Evolutionary conservation across 2,329 filamentous ascomycete species (phyloP), one percentile per base, ranked within the genome.

Genomic region (Periconia macrospinosa): DNA sequence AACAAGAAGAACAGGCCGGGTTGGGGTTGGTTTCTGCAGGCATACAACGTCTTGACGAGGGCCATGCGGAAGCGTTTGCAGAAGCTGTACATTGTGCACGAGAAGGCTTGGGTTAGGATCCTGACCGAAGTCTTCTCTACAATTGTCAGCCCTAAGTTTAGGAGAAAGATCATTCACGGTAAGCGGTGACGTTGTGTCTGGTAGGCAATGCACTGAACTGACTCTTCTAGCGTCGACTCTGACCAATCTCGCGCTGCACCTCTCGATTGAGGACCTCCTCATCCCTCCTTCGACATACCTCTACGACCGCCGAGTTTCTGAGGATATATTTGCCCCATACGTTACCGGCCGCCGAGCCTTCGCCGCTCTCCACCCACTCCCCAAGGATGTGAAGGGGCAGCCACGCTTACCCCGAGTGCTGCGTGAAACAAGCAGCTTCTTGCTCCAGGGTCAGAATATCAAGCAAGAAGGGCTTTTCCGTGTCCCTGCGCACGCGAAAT

Each of bases 1-100:
- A 67, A 70, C 41, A 81, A 77, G 67, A 82, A 79, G 67, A 74
- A 73, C 47, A 63, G 76, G 43, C 81, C 82, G 1, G 78, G 79
- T 23, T 81, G 79, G 75, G 79, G 79, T 40, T 84, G 82, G 82
- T 83, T 82, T 58, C 68, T 84, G 47, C 81, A 83, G 60, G 81
- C 81, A 15, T 84, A 84, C 67, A 79, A 83, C 62, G 75, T 83
- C 55, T 74, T 84, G 48, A 78, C 78, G 33, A 70, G 82, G 55
- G 81, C 81, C 5, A 79, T 81, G 65, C 75, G 81, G 54, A 84
- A 84, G 73, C 75, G 80, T 53, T 73, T 84, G 52, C 78, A 82
- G 63, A 79, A 76, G 62, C 72, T 84, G 41, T 84, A 82, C 67
- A 81, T 84, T 62, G 82, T 84, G 49, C 81, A 84, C 64, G 81